Conservation (phyloP, 345 rosid genomes). For the Brassica juncea region DNA sequence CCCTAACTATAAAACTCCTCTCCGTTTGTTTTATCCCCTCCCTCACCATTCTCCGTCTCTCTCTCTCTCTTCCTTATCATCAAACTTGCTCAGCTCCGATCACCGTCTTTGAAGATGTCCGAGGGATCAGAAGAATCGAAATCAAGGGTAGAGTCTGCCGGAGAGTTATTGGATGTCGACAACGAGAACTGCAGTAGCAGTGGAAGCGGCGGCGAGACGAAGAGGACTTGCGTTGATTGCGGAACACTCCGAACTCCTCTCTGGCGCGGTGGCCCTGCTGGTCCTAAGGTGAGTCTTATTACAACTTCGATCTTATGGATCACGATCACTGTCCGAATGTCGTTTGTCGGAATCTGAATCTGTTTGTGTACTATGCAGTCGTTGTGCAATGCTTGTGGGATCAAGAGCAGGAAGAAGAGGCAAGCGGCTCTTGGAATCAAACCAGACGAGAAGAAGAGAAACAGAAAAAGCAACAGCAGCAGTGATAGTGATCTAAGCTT, state of each 20-base stretch:
- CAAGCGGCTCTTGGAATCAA: slow-evolving; percentile 61
- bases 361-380: slow-evolving; percentile 50
- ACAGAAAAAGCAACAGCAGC: slow-evolving; percentile 36
- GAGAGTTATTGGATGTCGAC: slow-evolving; percentile 42
- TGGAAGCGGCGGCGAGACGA: slow-evolving; percentile 42
- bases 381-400: slow-evolving; percentile 96
- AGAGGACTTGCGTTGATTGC: slow-evolving; percentile 86
- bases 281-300: slow-evolving; percentile 58
- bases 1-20: slow-evolving; percentile 35
- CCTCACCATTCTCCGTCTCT: not conserved
- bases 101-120: slow-evolving; percentile 37
- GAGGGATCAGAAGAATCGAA: slow-evolving; percentile 44
- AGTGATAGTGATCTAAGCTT: slow-evolving; percentile 24
- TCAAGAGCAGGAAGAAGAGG: slow-evolving; percentile 92
- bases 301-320: not conserved
- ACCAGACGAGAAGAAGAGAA: slow-evolving; percentile 50
- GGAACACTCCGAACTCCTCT: slow-evolving; percentile 91
- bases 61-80: slow-evolving; percentile 17
- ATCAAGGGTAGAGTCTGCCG: slow-evolving; percentile 31
- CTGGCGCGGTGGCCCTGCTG: slow-evolving; percentile 99
- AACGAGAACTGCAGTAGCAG: slow-evolving; percentile 43
- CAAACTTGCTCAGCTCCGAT: not conserved
- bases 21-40: slow-evolving; percentile 27
- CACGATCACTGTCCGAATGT: not conserved
- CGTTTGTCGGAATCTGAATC: not conserved